These are phyloP conservation scores for Hura crepitans DNA, from an alignment of 441 rosid genomes.

Conservation along the genomic window DNA sequence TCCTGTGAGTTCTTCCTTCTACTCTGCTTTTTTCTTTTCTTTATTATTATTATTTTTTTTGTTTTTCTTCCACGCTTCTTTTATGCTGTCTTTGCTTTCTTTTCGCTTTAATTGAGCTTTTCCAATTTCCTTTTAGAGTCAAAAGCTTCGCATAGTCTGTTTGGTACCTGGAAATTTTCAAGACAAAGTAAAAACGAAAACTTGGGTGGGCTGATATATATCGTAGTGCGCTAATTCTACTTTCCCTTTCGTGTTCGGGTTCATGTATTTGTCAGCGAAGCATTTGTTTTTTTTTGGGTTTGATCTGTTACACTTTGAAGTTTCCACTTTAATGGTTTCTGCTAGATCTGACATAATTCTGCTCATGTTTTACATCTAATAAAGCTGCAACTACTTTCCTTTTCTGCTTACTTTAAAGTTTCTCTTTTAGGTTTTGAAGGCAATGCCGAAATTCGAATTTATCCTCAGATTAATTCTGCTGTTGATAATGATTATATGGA, in stretches of 20 bases:
- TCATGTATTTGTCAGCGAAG: background rate
- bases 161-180: conserved; percentile 18
- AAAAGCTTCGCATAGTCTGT: background rate
- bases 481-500: background rate
- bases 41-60: too few relatives aligned
- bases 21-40: background rate
- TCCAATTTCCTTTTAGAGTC: background rate
- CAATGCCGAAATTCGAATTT: conserved; percentile 20
- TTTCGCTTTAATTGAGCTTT: conserved; percentile 2
- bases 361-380: conserved; percentile 9
- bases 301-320: conserved; percentile 20
- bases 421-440: conserved; percentile 3
- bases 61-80: background rate
- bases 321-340: conserved; percentile 1
- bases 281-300: background rate
- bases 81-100: conserved; percentile 5
- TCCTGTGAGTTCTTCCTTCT: conserved; percentile 34
- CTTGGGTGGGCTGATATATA: conserved; percentile 1
- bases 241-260: background rate
- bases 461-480: background rate
- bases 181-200: background rate
- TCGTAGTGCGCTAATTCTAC: conserved; percentile 1
- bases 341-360: conserved; percentile 34
- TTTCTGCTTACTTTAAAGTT: background rate
- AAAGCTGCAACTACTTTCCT: conserved; percentile 7